phyloP scores from a whole-genome alignment of 2,329 filamentous ascomycete species.

The Rosellinia necatrix region DNA sequence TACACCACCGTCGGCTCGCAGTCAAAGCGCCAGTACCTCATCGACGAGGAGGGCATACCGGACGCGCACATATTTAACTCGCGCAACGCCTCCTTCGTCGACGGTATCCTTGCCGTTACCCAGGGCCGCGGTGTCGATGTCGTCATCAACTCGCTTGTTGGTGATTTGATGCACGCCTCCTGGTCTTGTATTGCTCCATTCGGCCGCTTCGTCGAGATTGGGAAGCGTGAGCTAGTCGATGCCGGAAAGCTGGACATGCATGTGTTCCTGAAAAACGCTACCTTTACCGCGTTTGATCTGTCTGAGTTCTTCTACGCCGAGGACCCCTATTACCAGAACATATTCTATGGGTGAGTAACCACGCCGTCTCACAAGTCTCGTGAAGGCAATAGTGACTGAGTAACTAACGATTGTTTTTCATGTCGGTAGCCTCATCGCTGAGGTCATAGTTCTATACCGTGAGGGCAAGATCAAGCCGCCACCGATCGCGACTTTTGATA shows the following conservation, averaged over 20 bases:
- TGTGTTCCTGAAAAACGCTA: slow-evolving; percentile 46
- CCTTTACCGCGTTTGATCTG: slow-evolving; percentile 48
- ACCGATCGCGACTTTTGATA: slow-evolving; percentile 22
- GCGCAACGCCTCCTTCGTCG: not conserved
- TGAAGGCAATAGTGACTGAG: not conserved
- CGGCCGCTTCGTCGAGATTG: slow-evolving; percentile 49
- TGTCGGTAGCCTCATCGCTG: not conserved
- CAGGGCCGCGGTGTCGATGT: slow-evolving; percentile 36
- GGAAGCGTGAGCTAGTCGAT: slow-evolving; percentile 44
- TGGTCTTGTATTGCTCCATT: slow-evolving; percentile 46
- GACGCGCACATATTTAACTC: not conserved
- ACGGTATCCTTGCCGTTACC: not conserved
- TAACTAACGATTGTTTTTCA: not conserved
- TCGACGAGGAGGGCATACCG: not conserved
- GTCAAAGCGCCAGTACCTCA: not conserved
- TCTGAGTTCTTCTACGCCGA: slow-evolving; percentile 16
- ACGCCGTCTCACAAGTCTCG: not conserved
- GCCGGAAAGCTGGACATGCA: slow-evolving; percentile 47
- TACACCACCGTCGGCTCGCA: slow-evolving; percentile 5
- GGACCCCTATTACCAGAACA: not conserved
- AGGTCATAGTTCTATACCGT: slow-evolving; percentile 17
- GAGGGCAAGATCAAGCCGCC: slow-evolving; percentile 13
- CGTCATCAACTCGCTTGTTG: slow-evolving; percentile 49
- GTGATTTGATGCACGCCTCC: slow-evolving; percentile 41
- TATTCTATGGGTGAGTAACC: not conserved